A percentile compares a stretch with the other conserved stretches of the same genome.
These are phyloP conservation scores for Favolaschia claudopus DNA, from an alignment of 768 basidiomycete genomes.

Conservation along the genomic window DNA sequence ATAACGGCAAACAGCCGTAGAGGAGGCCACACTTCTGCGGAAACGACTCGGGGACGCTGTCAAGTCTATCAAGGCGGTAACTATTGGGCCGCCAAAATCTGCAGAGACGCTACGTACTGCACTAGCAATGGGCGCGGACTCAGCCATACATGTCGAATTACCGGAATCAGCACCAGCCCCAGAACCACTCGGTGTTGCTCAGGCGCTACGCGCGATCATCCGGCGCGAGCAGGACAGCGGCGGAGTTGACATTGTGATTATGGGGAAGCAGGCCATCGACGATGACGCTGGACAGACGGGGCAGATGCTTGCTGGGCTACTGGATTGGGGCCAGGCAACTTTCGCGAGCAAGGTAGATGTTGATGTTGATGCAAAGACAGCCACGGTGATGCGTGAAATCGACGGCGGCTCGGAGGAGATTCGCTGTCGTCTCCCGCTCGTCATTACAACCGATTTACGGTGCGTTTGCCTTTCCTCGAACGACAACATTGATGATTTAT, in stretches of 20 bases:
- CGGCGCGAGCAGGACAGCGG: conserved; percentile 60
- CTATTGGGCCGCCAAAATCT: conserved; percentile 93
- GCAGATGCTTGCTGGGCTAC: conserved; percentile 94
- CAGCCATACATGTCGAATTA: conserved; percentile 88
- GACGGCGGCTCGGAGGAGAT: conserved; percentile 94
- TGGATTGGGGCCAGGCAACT: conserved; percentile 94
- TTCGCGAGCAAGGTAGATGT: conserved; percentile 91
- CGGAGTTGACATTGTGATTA: conserved; percentile 85
- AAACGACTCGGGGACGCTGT: conserved; percentile 80
- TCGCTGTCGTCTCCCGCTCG: conserved; percentile 77
- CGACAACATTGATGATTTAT: neutral
- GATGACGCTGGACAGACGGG: conserved; percentile 96
- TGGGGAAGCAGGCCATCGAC: conserved; percentile 99
- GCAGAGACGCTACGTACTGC: conserved; percentile 93
- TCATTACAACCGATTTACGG: conserved; percentile 94
- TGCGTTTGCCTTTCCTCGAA: conserved; percentile 49
- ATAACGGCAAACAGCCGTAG: conserved; percentile 70
- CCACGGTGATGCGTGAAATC: conserved; percentile 84
- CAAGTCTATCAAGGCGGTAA: conserved; percentile 88
- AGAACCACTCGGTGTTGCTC: conserved; percentile 92
- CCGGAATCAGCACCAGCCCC: conserved; percentile 76
- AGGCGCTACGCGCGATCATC: conserved; percentile 81
- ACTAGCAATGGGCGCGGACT: conserved; percentile 97
- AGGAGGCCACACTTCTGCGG: conserved; percentile 95
- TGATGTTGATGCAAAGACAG: conserved; percentile 67